These are phyloP conservation scores for Sicyos baderoa DNA, from an alignment of 306 rosid species.

Conservation along the genomic window DNA sequence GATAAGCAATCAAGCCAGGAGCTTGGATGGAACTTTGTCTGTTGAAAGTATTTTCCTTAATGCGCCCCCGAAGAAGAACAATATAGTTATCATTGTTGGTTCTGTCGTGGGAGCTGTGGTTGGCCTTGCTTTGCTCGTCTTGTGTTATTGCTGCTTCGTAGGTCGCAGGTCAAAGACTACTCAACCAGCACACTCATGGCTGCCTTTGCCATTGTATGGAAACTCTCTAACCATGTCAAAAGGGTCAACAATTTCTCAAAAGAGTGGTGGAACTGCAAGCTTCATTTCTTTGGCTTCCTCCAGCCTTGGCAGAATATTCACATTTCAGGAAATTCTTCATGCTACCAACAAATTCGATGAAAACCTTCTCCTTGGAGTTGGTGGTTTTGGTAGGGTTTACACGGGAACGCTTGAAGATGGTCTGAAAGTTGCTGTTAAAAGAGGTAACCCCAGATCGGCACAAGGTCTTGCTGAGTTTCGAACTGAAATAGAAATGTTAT, in stretches of 20 bases:
- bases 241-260: constrained; percentile 69
- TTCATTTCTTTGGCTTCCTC: constrained; percentile 72
- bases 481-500: constrained; percentile 92
- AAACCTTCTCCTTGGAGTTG: constrained; percentile 75
- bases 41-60: constrained; percentile 50
- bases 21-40: constrained; percentile 56
- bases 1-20: constrained; percentile 56
- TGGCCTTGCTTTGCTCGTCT: constrained; percentile 37
- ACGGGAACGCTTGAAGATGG: constrained; percentile 88
- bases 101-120: constrained; percentile 39
- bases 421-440: constrained; percentile 72
- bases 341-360: constrained; percentile 90
- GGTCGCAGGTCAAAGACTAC: constrained; percentile 42
- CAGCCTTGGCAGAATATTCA: constrained; percentile 66
- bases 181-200: constrained; percentile 64
- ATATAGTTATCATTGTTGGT: constrained; percentile 39
- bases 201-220: constrained; percentile 73
- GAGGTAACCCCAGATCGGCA: constrained; percentile 89
- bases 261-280: constrained; percentile 89
- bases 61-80: constrained; percentile 36
- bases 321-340: constrained; percentile 73
- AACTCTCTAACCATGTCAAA: constrained; percentile 84
- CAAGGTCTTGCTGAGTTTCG: constrained; percentile 92
- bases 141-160: constrained; percentile 45
- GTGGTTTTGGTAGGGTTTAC: constrained; percentile 91